Evolutionary conservation across 345 rosid species (phyloP).

Genomic region (Rubroshorea leprosula): DNA sequence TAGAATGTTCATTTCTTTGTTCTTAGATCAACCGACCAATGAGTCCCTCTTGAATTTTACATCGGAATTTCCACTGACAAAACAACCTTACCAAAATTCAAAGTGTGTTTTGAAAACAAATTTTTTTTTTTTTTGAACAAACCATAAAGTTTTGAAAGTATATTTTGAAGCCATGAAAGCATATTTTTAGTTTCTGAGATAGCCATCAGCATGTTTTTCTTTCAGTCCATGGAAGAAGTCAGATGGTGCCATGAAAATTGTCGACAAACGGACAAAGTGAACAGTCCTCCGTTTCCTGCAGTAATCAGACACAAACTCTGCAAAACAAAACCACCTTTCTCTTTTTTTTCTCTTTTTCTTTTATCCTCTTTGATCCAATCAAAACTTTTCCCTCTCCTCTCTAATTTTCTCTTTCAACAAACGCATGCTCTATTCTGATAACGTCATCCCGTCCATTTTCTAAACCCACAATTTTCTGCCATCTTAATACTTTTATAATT

Average conservation of each 20-base stretch:
- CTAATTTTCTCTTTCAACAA: slow-evolving; percentile 26
- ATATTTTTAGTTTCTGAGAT: not conserved
- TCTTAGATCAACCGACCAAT: not conserved
- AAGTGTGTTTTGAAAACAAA: no score
- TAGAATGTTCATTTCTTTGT: slow-evolving; percentile 14
- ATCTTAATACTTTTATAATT: not conserved
- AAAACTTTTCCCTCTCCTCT: slow-evolving; percentile 17
- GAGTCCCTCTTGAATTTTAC: not conserved
- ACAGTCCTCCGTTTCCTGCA: slow-evolving; percentile 29
- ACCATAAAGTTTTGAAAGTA: no score
- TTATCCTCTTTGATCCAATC: slow-evolving; percentile 23
- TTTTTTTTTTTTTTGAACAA: no score
- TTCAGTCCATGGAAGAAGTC: not conserved
- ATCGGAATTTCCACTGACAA: slow-evolving; percentile 13
- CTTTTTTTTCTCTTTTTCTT: slow-evolving; percentile 3
- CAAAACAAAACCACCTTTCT: slow-evolving; percentile 22
- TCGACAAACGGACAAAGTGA: slow-evolving; percentile 44
- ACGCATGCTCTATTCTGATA: slow-evolving; percentile 35
- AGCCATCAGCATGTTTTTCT: slow-evolving; percentile 2
- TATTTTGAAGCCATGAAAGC: no score
- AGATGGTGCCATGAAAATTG: slow-evolving; percentile 34
- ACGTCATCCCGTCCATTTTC: slow-evolving; percentile 27
- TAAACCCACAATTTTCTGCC: not conserved
- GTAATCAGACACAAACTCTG: slow-evolving; percentile 26
- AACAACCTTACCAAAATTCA: slow-evolving; percentile 16